These are phyloP conservation scores for Microsporum ferrugineum DNA, from an alignment of 2,329 filamentous ascomycete species.

Conservation along the genomic window DNA sequence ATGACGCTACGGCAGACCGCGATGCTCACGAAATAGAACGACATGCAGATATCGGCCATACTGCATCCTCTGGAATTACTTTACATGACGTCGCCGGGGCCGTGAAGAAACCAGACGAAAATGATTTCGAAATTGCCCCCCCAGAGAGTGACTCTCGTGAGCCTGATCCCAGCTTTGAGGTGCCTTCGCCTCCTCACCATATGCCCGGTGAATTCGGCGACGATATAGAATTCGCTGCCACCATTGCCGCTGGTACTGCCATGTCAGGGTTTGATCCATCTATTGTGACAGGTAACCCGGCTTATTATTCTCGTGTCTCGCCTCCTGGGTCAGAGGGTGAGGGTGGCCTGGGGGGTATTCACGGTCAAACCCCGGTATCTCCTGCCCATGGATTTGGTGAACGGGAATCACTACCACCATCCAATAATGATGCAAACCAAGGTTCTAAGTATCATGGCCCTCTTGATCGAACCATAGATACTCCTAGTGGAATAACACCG, in stretches of 20 bases:
- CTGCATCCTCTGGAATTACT: not conserved
- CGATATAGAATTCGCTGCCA: slow-evolving; percentile 59
- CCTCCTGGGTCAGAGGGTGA: slow-evolving; percentile 11
- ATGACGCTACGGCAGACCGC: not conserved
- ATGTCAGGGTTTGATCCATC: slow-evolving; percentile 61
- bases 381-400: slow-evolving; percentile 12
- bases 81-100: not conserved
- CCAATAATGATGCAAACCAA: slow-evolving; percentile 7
- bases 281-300: slow-evolving; percentile 56
- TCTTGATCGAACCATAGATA: not conserved
- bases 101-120: not conserved
- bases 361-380: slow-evolving; percentile 8
- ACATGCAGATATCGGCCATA: not conserved
- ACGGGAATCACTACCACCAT: slow-evolving; percentile 4
- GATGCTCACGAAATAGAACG: not conserved
- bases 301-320: slow-evolving; percentile 45
- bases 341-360: slow-evolving; percentile 6
- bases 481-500: not conserved
- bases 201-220: slow-evolving; percentile 40
- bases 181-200: not conserved
- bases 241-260: slow-evolving; percentile 55
- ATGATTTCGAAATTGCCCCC: not conserved
- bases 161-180: not conserved
- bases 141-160: not conserved
- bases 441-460: not conserved